These are phyloP conservation scores for bread wheat (Triticum aestivum) DNA, from an alignment of 176 grass and related monocot genomes.

Conservation along the genomic window IWGSC_CS_RefSeq_v2.1 NC_057799.1:410621204-410621703, in stretches of 20 bases:
- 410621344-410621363: constrained; percentile 66
- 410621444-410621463: constrained; percentile 46
- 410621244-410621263: constrained; percentile 71
- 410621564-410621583: constrained; percentile 28
- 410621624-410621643: constrained; percentile 82
- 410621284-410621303: constrained; percentile 64
- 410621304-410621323: constrained; percentile 60
- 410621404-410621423: constrained; percentile 62
- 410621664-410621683: background rate
- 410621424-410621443: constrained; percentile 41
- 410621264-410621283: constrained; percentile 74
- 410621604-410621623: constrained; percentile 64
- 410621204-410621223: constrained; percentile 92
- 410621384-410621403: constrained; percentile 55
- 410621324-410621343: constrained; percentile 68
- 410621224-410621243: constrained; percentile 53
- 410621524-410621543: constrained; percentile 66
- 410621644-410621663: background rate
- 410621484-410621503: constrained; percentile 54
- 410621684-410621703: background rate
- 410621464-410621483: constrained; percentile 50
- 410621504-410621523: constrained; percentile 69
- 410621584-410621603: constrained; percentile 55
- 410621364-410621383: constrained; percentile 73
- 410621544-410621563: constrained; percentile 73